Base-by-base conservation (phyloP, 805 yeast species). In the Lachancea lanzarotensis region DNA sequence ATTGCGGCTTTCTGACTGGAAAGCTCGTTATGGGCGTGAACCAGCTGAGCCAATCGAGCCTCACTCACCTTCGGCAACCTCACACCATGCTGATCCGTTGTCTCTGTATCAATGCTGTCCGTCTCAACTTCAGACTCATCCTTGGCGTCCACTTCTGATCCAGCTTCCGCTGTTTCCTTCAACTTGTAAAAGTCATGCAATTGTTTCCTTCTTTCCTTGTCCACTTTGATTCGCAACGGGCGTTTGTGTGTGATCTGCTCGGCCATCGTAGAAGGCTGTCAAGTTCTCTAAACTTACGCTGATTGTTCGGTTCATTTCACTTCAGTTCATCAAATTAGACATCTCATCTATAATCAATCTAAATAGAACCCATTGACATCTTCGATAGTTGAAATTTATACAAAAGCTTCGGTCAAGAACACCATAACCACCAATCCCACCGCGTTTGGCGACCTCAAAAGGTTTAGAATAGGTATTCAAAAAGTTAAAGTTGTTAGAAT, bases 161-260 rank as follows among this genome's bases (percentile, higher is more conserved):
- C 17, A 15, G 12, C 12, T n/a, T 36, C 20, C 15, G 10, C 22
- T 3, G 25, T 42, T 8, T 47, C 47, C 3, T 52, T 51, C 19
- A 57, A 42, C n/a, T 51, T 49, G 40, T 60, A 55, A 40, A 53
- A 59, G 38, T 60, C 61, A 34, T 56, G 55, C 45, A 62, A 38
- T 16, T 52, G 54, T 32, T 45, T 45, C 20, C 61, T 50, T 29
- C 56, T 51, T 30, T 57, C 63, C 33, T 49, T 53, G 35, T 53
- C 56, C 12, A 55, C 37, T 16, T 52, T 42, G 8, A 54, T 50
- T 27, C 57, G 37, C 22, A 60, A 39, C 2, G 62, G 52, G 40
- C 60, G 58, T 45, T 57, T 62, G 43, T 62, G 65, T 20, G 61
- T 55, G 18, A 60, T 62, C 42, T 57, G 65, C 43, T 60, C 62